Evolutionary conservation across 73 alveolate species (phyloP), one percentile per base, ranked within the genome.

Genomic region (Paramecium tetraurelia): DNA sequence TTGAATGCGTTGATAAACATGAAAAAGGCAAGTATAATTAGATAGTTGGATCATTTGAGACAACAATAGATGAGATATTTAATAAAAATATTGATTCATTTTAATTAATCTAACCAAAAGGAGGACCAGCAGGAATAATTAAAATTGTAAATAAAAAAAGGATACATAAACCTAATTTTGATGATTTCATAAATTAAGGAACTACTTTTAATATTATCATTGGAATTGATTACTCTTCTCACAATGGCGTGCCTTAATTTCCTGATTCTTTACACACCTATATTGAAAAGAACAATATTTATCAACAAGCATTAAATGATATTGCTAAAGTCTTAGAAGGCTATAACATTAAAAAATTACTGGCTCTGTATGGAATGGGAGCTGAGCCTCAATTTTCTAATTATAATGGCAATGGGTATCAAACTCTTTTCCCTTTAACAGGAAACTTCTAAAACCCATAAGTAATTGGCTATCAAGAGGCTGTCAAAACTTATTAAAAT

Each of bases 171-270:
- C 92, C 92, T 12, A 71, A 89, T 76, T 97, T 97, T 84, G 84
- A 95, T 38, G 99, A 97, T 50, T 97, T 95, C 90, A 92, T 97
- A 22, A 94, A 96, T 53, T 96, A 95, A 2, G 98, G 98, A 2
- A 71, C 93, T 71, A 94, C 85, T 71, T 89, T 97, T 24, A 96
- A 94, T 93, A 80, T 95, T 40, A 58, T 96, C n/a, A 92, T 96
- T 12, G 99, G 96, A 18, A 87, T 97, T 33, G 99, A 97, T 90
- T 97, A 92, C 85, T 96, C 99, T 36, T 98, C 96, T 7, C 93
- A 98, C 27, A 97, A 97, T 86, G 98, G 98, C 12, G 87, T 87
- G 20, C 94, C 93, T 3, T 27, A 77, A 11, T 63, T 59, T 58
- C 94, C 95, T 18, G 84, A 58, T 77, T 80, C 90, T 14, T 27